Evolutionary conservation across 2,329 filamentous ascomycete species (phyloP).

Genomic region (Pseudocercospora cruenta): DNA sequence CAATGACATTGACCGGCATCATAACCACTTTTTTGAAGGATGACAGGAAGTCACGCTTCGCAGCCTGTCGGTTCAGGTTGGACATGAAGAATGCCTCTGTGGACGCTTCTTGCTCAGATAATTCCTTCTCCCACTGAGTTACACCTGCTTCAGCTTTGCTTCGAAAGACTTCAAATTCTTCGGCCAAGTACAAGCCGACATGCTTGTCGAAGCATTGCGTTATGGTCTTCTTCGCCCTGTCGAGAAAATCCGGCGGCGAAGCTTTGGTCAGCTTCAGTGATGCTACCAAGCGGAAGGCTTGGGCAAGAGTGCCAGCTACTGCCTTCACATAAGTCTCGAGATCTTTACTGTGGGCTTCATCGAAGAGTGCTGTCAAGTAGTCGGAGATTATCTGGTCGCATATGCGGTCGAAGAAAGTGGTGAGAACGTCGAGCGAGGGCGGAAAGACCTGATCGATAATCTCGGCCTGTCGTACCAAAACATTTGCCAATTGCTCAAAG

Average conservation of each 20-base stretch:
- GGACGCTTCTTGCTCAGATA: constrained; percentile 86
- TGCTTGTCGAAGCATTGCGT: constrained; percentile 84
- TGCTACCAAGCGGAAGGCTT: constrained; percentile 76
- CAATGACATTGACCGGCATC: constrained; percentile 91
- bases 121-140: constrained; percentile 83
- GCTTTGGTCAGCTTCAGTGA: constrained; percentile 70
- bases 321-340: constrained; percentile 80
- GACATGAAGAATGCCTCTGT: constrained; percentile 95
- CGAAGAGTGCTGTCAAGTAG: constrained; percentile 82
- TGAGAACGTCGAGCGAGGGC: constrained; percentile 69
- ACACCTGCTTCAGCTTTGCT: constrained; percentile 77
- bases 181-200: constrained; percentile 88
- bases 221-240: constrained; percentile 69
- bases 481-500: constrained; percentile 72
- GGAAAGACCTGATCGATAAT: constrained; percentile 85
- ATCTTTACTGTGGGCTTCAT: constrained; percentile 79
- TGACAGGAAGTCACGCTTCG: constrained; percentile 93
- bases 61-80: constrained; percentile 89
- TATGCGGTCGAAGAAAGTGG: constrained; percentile 78
- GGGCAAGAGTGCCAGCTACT: constrained; percentile 84
- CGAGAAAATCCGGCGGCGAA: constrained; percentile 62
- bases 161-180: constrained; percentile 86
- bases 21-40: constrained; percentile 99
- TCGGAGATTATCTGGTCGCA: constrained; percentile 81
- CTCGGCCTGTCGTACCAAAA: constrained; percentile 79